Conservation (phyloP, 1,284 basidiomycete genomes). For the Apiotrichum porosum region DNA sequence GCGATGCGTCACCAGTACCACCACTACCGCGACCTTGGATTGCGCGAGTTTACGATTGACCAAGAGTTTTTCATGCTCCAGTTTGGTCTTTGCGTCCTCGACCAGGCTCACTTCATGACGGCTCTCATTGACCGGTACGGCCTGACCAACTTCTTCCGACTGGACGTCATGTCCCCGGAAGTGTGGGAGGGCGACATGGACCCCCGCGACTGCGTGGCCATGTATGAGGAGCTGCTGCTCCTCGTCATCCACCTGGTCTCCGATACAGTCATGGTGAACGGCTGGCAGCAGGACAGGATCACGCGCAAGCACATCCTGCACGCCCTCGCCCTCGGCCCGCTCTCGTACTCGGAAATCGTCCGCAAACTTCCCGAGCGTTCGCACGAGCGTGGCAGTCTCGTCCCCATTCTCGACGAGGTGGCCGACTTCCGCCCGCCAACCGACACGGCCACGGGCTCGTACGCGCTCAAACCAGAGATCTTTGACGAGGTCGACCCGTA, state of each 20-base stretch:
- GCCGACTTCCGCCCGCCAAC: constrained; percentile 74
- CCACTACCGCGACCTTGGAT: constrained; percentile 93
- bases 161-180: constrained; percentile 36
- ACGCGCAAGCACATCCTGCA: constrained; percentile 86
- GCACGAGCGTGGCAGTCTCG: constrained; percentile 79
- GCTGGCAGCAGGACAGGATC: constrained; percentile 61
- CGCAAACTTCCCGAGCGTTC: constrained; percentile 87
- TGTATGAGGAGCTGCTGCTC: constrained; percentile 90
- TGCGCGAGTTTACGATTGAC: constrained; percentile 93
- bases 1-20: constrained; percentile 92
- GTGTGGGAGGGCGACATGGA: constrained; percentile 34
- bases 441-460: constrained; percentile 70
- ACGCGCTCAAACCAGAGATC: constrained; percentile 77
- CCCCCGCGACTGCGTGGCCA: constrained; percentile 57
- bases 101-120: constrained; percentile 74
- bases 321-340: constrained; percentile 78
- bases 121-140: constrained; percentile 87
- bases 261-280: constrained; percentile 72
- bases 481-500: constrained; percentile 90
- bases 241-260: constrained; percentile 81
- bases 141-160: constrained; percentile 72
- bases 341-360: constrained; percentile 85
- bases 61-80: constrained; percentile 93
- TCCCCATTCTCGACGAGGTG: constrained; percentile 71
- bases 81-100: constrained; percentile 70